Evolutionary conservation across 495 filamentous ascomycete species (phyloP).

Genomic region (Aspergillus homomorphus): DNA sequence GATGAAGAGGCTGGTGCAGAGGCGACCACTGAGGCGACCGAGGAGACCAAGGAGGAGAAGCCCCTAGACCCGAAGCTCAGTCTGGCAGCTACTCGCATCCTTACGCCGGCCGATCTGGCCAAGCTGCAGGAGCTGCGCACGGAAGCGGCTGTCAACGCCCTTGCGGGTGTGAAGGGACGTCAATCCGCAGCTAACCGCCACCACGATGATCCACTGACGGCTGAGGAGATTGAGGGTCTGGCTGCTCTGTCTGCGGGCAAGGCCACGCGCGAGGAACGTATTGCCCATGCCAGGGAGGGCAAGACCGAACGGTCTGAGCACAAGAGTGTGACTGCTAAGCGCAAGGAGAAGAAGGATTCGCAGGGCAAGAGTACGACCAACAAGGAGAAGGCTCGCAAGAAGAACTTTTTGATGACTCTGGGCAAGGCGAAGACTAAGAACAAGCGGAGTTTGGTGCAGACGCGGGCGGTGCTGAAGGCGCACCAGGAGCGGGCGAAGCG

Average conservation of each 20-base stretch:
- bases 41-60: conserved; percentile 17
- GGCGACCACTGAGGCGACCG: conserved; percentile 20
- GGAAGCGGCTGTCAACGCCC: conserved; percentile 65
- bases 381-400: conserved; percentile 91
- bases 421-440: conserved; percentile 91
- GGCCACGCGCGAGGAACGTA: conserved; percentile 75
- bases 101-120: conserved; percentile 86
- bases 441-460: conserved; percentile 86
- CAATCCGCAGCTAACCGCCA: conserved; percentile 53
- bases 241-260: conserved; percentile 66
- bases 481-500: conserved; percentile 82
- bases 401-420: conserved; percentile 98
- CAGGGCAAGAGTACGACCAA: conserved; percentile 96
- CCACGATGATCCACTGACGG: conserved; percentile 79
- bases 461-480: conserved; percentile 69
- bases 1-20: conserved; percentile 20
- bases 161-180: conserved; percentile 41
- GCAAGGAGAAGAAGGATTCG: conserved; percentile 77
- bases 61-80: conserved; percentile 52
- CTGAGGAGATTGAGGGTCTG: conserved; percentile 76
- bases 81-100: conserved; percentile 79
- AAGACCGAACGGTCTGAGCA: conserved; percentile 70
- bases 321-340: conserved; percentile 74
- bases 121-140: conserved; percentile 86
- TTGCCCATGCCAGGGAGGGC: conserved; percentile 73